phyloP scores from a whole-genome alignment of 495 filamentous ascomycete genomes.

The Pyrenopolyporus hunteri region DNA sequence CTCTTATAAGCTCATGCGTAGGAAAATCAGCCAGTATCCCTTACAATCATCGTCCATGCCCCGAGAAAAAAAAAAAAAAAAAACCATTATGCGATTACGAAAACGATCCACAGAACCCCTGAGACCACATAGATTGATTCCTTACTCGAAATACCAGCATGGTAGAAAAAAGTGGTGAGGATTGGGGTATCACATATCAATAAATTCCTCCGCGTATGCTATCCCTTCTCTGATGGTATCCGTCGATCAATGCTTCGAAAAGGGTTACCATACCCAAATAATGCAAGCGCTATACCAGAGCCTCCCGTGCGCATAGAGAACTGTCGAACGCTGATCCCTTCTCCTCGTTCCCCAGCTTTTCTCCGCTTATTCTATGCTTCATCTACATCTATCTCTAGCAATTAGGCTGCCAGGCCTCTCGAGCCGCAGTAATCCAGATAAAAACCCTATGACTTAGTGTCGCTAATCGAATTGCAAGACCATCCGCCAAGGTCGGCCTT shows the following conservation, averaged over 20 bases:
- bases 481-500: background rate
- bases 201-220: conserved; percentile 6
- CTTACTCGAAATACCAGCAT: background rate
- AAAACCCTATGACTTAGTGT: background rate
- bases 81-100: too few relatives aligned
- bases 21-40: too few relatives aligned
- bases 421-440: background rate
- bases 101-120: background rate
- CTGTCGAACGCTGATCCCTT: too few relatives aligned
- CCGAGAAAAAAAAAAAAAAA: too few relatives aligned
- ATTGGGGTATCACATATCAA: conserved; percentile 34
- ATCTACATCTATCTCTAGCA: background rate
- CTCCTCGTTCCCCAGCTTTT: background rate
- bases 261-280: conserved; percentile 7
- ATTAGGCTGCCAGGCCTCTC: too few relatives aligned
- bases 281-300: conserved; percentile 2
- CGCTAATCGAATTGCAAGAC: background rate
- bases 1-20: too few relatives aligned
- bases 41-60: too few relatives aligned
- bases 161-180: background rate
- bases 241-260: conserved; percentile 9
- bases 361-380: background rate
- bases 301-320: background rate
- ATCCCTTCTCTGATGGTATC: conserved; percentile 15
- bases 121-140: background rate